A percentile compares a stretch with the other conserved stretches of the same genome.
Conservation (phyloP, 495 filamentous ascomycete species). For the Penicillium maclennaniae region DNA sequence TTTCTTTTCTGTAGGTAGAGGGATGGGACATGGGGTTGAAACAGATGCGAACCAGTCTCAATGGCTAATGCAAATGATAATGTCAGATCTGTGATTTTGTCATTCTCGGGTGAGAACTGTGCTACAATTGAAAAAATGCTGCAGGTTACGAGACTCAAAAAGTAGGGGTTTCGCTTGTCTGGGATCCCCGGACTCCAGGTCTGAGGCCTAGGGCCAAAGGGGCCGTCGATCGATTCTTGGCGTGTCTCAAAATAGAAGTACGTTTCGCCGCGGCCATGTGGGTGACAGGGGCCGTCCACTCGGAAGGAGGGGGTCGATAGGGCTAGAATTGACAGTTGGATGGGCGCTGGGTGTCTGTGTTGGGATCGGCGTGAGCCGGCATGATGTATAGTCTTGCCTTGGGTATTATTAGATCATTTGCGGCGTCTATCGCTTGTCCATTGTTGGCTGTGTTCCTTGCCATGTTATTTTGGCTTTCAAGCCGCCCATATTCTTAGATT, state of each 20-base stretch:
- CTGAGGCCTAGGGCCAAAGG: too few species aligned
- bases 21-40: neutral
- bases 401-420: neutral
- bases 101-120: neutral
- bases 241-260: neutral
- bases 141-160: neutral
- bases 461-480: neutral
- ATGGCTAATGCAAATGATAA: neutral
- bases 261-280: neutral
- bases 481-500: too few species aligned
- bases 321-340: too few species aligned
- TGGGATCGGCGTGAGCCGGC: neutral
- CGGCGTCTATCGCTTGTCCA: neutral
- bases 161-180: neutral
- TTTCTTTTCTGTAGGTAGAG: neutral
- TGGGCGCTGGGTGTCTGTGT: neutral
- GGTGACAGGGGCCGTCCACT: neutral
- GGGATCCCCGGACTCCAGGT: neutral
- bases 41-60: neutral
- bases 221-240: neutral
- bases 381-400: neutral
- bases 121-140: neutral
- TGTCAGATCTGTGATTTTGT: neutral
- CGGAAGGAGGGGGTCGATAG: neutral
- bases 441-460: neutral